A percentile compares a stretch with the other conserved stretches of the same genome.
Conservation (phyloP, 495 filamentous ascomycete species). For the Aspergillus campestris region DNA sequence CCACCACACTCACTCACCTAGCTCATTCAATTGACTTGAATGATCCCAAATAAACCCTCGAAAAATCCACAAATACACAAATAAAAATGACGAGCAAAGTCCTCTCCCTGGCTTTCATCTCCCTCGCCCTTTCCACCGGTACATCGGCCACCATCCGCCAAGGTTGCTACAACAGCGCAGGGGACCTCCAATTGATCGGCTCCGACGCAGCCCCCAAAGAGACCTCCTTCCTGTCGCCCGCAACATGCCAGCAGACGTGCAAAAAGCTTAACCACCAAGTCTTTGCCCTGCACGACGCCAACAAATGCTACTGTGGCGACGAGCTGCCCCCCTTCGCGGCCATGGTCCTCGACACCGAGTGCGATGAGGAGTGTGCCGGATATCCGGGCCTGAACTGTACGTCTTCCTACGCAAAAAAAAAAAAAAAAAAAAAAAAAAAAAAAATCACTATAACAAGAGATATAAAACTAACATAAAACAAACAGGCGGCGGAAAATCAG, state of each 20-base stretch:
- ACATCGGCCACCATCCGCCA: slow-evolving; percentile 4
- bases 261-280: slow-evolving; percentile 15
- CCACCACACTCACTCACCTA: too few relatives aligned
- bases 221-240: slow-evolving; percentile 18
- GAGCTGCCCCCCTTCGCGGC: slow-evolving; percentile 17
- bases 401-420: slow-evolving; percentile 3
- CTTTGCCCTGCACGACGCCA: slow-evolving; percentile 22
- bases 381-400: slow-evolving; percentile 25
- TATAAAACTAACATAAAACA: background rate
- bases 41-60: background rate
- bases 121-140: slow-evolving; percentile 19
- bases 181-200: slow-evolving; percentile 13
- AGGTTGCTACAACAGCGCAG: slow-evolving; percentile 30
- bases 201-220: slow-evolving; percentile 3
- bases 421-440: background rate
- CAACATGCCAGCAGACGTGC: slow-evolving; percentile 27
- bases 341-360: slow-evolving; percentile 25
- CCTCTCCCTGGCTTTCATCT: slow-evolving; percentile 15
- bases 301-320: slow-evolving; percentile 30
- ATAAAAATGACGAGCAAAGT: slow-evolving; percentile 1
- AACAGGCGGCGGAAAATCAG: slow-evolving; percentile 27
- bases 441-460: background rate
- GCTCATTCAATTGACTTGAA: too few relatives aligned
- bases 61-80: background rate
- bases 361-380: slow-evolving; percentile 25